These are phyloP conservation scores for Graphiopsis chlorocephala DNA, from an alignment of 2,329 filamentous ascomycete species.

Conservation along the genomic window DNA sequence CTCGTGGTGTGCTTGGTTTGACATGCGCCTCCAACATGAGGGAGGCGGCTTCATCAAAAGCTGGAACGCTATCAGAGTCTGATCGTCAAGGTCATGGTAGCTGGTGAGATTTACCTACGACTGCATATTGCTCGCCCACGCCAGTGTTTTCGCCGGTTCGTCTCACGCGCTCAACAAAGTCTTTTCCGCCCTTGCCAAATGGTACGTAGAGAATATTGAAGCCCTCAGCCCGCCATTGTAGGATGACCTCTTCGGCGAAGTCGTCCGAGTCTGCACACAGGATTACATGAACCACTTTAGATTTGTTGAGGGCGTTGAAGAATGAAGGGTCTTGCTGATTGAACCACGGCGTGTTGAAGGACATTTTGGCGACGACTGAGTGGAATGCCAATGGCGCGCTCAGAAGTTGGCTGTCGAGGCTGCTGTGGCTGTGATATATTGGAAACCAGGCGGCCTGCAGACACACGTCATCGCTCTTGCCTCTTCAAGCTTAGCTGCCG, in stretches of 20 bases:
- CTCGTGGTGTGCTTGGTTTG: conserved; percentile 53
- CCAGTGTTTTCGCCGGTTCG: conserved; percentile 55
- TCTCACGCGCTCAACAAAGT: conserved; percentile 48
- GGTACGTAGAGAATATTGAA: conserved; percentile 59
- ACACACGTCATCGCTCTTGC: conserved; percentile 3
- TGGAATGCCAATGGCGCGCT: neutral
- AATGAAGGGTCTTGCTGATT: conserved; percentile 32
- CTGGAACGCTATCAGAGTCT: conserved; percentile 35
- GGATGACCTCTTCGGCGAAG: conserved; percentile 54
- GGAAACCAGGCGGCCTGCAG: neutral
- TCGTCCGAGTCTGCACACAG: conserved; percentile 53
- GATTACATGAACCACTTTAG: conserved; percentile 46
- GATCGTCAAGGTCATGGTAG: too few relatives aligned
- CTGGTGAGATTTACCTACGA: conserved; percentile 51
- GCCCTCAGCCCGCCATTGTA: conserved; percentile 59
- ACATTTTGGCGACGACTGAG: neutral
- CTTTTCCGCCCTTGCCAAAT: conserved; percentile 48
- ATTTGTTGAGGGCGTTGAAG: conserved; percentile 38
- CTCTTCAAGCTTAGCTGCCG: neutral
- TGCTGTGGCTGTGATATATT: neutral
- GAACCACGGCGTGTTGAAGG: conserved; percentile 35
- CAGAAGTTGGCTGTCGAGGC: neutral
- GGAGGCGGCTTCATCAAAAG: conserved; percentile 61
- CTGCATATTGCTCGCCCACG: conserved; percentile 58
- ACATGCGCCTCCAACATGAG: conserved; percentile 57